Evolutionary conservation across 352 stramenopile species (phyloP).

Genomic region (Aphanomyces astaci): DNA sequence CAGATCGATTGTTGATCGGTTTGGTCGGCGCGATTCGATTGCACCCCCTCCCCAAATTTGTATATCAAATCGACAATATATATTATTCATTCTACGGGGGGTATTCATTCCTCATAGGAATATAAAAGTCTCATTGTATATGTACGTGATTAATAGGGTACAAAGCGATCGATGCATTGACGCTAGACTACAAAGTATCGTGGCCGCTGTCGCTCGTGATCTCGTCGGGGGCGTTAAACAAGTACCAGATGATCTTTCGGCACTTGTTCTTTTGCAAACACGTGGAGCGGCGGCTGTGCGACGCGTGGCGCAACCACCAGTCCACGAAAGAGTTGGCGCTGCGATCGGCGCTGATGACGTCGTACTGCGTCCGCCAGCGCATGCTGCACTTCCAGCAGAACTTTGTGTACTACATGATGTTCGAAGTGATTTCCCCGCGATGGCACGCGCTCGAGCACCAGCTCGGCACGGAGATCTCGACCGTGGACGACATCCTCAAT

Average conservation of each 20-base stretch:
- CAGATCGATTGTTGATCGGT: no score
- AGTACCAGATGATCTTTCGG: constrained; percentile 99
- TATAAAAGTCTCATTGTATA: background rate
- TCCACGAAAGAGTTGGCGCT: constrained; percentile 86
- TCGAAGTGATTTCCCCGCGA: constrained; percentile 92
- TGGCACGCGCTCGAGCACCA: constrained; percentile 87
- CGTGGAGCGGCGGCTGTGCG: constrained; percentile 93
- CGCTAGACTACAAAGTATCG: constrained; percentile 93
- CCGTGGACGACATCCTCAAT: constrained; percentile 92
- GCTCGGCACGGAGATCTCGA: constrained; percentile 53
- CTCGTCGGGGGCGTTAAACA: constrained; percentile 87
- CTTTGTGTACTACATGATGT: constrained; percentile 98
- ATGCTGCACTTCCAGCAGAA: constrained; percentile 99
- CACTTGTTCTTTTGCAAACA: constrained; percentile 99
- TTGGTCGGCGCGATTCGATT: no score
- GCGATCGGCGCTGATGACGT: constrained; percentile 79
- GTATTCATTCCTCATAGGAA: no score
- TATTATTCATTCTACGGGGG: no score
- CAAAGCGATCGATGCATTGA: constrained; percentile 94
- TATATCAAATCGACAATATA: no score
- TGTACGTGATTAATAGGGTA: constrained; percentile 34
- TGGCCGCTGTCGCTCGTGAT: constrained; percentile 98
- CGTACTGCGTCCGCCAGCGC: constrained; percentile 93
- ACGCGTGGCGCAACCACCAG: constrained; percentile 95
- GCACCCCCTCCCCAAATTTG: no score